Evolutionary conservation across 805 yeast genomes (phyloP).

Genomic region (Pichia rugopelliculosa): DNA sequence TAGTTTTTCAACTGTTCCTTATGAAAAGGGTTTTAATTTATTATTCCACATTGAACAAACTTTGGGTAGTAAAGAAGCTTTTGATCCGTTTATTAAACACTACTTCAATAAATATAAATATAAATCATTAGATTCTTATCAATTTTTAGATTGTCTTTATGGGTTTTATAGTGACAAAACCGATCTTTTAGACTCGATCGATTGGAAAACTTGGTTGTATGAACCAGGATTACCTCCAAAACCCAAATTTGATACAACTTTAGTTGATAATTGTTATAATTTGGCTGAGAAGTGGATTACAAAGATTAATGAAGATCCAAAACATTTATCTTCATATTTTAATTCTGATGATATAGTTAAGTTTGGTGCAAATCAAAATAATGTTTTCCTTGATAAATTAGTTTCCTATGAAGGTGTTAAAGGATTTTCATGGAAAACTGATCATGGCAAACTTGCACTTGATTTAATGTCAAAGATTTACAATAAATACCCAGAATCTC

Average conservation of each 20-base stretch:
- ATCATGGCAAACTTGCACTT: slow-evolving; percentile 29
- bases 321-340: slow-evolving; percentile 31
- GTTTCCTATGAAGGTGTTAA: slow-evolving; percentile 39
- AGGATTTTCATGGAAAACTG: slow-evolving; percentile 32
- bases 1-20: slow-evolving; percentile 80
- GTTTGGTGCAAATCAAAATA: slow-evolving; percentile 70
- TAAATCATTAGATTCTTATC: slow-evolving; percentile 70
- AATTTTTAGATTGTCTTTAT: slow-evolving; percentile 69
- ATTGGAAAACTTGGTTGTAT: slow-evolving; percentile 82
- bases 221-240: slow-evolving; percentile 85
- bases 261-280: slow-evolving; percentile 64
- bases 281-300: slow-evolving; percentile 62
- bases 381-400: slow-evolving; percentile 69
- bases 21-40: slow-evolving; percentile 83
- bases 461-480: slow-evolving; percentile 26
- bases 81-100: slow-evolving; percentile 73
- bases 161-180: slow-evolving; percentile 44
- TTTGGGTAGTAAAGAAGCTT: slow-evolving; percentile 65
- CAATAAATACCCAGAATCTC: slow-evolving; percentile 41
- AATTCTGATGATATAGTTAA: slow-evolving; percentile 40
- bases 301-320: slow-evolving; percentile 27
- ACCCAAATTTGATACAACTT: slow-evolving; percentile 69
- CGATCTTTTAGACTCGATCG: slow-evolving; percentile 55
- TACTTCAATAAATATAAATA: slow-evolving; percentile 67
- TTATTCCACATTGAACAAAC: slow-evolving; percentile 64